Percentiles rank a stretch among this genome's conserved stretches.
Conservation (phyloP, 345 rosid genomes). For the Corchorus olitorius region DNA sequence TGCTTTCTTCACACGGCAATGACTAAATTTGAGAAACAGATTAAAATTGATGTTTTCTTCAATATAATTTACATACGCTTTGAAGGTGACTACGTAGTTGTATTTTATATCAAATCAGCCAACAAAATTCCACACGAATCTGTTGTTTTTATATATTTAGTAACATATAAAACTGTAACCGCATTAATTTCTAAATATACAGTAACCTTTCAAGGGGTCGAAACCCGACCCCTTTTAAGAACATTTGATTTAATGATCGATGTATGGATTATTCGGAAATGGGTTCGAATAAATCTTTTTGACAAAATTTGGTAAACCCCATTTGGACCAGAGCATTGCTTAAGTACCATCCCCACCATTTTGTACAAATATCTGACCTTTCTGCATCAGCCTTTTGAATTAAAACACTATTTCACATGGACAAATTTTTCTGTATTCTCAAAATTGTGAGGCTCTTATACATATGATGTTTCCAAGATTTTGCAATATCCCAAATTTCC, state of each 20-base stretch:
- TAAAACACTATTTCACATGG: conserved; percentile 1
- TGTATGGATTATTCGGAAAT: no score
- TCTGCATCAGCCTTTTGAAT: neutral
- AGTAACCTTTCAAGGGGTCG: neutral
- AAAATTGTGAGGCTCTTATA: neutral
- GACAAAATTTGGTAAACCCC: neutral
- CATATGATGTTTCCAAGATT: neutral
- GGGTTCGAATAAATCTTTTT: neutral
- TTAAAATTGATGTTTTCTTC: conserved; percentile 11
- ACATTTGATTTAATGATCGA: no score
- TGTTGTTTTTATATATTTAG: neutral
- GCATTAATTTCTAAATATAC: neutral
- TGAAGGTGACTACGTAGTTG: conserved; percentile 25
- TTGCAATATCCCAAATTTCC: neutral
- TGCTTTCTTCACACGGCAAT: conserved; percentile 29
- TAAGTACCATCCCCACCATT: conserved; percentile 5
- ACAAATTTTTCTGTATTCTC: conserved; percentile 3
- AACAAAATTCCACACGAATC: neutral
- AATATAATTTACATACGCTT: neutral
- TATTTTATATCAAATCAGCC: conserved; percentile 16
- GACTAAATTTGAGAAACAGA: conserved; percentile 12
- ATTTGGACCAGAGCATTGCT: neutral
- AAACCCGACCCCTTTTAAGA: neutral
- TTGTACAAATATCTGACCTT: neutral
- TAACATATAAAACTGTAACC: conserved; percentile 1